These are phyloP conservation scores for Afroboletus lepidellus DNA, from an alignment of 1,284 basidiomycete species.

Conservation along the genomic window DNA sequence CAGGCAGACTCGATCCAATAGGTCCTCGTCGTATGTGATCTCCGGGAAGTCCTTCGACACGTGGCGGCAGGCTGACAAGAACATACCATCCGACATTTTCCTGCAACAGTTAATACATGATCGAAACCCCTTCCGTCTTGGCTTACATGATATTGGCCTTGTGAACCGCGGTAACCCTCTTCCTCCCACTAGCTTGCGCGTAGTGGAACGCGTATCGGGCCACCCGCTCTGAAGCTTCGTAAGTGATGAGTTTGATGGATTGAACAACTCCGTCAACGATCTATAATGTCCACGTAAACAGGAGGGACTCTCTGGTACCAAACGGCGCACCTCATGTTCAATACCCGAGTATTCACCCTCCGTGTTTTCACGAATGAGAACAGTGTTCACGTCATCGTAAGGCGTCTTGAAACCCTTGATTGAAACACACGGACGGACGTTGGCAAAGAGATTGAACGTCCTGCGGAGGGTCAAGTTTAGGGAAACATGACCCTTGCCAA, in stretches of 20 bases:
- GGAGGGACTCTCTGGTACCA: not conserved
- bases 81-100: constrained; percentile 99
- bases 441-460: constrained; percentile 98
- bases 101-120: constrained; percentile 38
- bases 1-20: constrained; percentile 95
- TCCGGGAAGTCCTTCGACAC: constrained; percentile 96
- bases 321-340: constrained; percentile 80
- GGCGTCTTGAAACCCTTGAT: constrained; percentile 98
- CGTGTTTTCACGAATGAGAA: constrained; percentile 98
- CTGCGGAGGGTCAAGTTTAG: constrained; percentile 95
- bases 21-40: constrained; percentile 94
- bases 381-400: constrained; percentile 97
- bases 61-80: constrained; percentile 95
- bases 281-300: constrained; percentile 38
- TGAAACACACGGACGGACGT: constrained; percentile 95
- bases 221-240: constrained; percentile 98
- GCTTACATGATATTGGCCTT: constrained; percentile 98
- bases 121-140: constrained; percentile 2
- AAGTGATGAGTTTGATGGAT: constrained; percentile 99
- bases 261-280: constrained; percentile 98
- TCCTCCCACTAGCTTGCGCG: constrained; percentile 83
- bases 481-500: constrained; percentile 99
- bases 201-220: constrained; percentile 99
- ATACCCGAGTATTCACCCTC: constrained; percentile 99
- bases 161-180: constrained; percentile 97